Evolutionary conservation across 202 grass and related monocot species (phyloP), one percentile per base, ranked within the genome.

Genomic region (Dendrocalamus latiflorus): DNA sequence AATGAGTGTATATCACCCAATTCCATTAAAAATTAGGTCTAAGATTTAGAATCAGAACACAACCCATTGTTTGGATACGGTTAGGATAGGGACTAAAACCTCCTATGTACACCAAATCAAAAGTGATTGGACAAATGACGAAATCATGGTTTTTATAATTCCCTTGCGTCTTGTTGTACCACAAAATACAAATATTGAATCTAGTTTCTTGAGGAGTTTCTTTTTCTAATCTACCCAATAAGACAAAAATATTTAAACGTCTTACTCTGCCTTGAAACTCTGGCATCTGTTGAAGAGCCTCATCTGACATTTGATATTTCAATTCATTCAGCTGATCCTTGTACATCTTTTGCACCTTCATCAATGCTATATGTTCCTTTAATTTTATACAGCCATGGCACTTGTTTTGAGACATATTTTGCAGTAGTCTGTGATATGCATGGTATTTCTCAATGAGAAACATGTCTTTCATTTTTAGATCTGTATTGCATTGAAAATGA

Each of bases 231-330:
- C 41, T 49, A 74, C 5, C 36, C 8, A 67, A 68, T 21, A 76
- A 45, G 8, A 38, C 37, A 65, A 70, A 70, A 30, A 84, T 22
- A 83, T 39, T 17, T 58, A 53, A 12, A 61, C 61, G 38, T 89
- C 89, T 89, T 89, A 94, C 92, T 68, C 95, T 90, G 89, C 95
- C 95, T 90, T 98, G 92, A 92, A 98, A 98, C 75, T 98, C 92
- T 4, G 95, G 95, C 95, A 94, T 98, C 59, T 98, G 95, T 72
- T 98, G 92, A 84, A 98, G 95, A 39, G 95, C 89, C 59, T 98
- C 95, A 75, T 98, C 95, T 61, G 95, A 94, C 92, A 98, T 95
- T 86, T 91, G 85, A 70, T 77, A 98, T 74, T 95, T 88, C 90
- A 98, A 86, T 74, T 86, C 79, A 74, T 87, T 93, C 65, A 98